Evolutionary conservation across 2,329 filamentous ascomycete genomes (phyloP).

Genomic region (Scedosporium aurantiacum): DNA sequence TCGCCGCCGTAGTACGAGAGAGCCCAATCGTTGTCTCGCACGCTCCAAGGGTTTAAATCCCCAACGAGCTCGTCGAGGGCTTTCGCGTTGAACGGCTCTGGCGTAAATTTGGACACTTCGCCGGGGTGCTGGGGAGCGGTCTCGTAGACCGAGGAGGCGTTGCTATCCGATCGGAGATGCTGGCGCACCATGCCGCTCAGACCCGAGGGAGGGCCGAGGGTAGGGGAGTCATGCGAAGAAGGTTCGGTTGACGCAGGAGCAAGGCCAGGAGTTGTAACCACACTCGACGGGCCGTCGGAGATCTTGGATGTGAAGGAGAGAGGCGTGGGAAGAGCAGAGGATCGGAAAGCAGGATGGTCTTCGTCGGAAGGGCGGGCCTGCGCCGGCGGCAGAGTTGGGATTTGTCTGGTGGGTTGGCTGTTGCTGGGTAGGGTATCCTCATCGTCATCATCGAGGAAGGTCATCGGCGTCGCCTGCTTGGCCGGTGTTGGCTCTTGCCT

Average conservation of each 20-base stretch:
- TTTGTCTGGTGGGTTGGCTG: conserved; percentile 12
- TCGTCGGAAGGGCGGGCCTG: conserved; percentile 34
- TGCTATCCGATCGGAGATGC: conserved; percentile 73
- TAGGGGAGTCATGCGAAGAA: conserved; percentile 59
- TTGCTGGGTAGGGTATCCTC: conserved; percentile 18
- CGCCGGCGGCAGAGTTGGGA: conserved; percentile 10
- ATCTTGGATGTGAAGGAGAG: conserved; percentile 21
- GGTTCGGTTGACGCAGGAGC: conserved; percentile 3
- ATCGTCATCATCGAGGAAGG: conserved; percentile 33
- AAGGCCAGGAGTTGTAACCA: conserved; percentile 1
- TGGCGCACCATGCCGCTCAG: conserved; percentile 74
- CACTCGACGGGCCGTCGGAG: conserved; percentile 11
- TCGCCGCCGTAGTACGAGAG: conserved; percentile 2
- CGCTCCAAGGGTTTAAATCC: conserved; percentile 34
- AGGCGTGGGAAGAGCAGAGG: conserved; percentile 31
- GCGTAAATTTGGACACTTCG: conserved; percentile 20
- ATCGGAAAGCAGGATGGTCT: conserved; percentile 44
- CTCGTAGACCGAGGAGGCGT: conserved; percentile 67
- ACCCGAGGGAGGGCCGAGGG: conserved; percentile 56
- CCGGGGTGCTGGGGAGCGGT: conserved; percentile 25
- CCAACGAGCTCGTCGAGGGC: conserved; percentile 20
- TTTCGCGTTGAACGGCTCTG: conserved; percentile 21
- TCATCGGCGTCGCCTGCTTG: conserved; percentile 22
- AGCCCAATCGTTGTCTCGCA: conserved; percentile 17
- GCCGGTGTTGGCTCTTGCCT: conserved; percentile 19